Base-by-base conservation (phyloP, 768 basidiomycete genomes). In the Kwoniella heveanensis region DNA sequence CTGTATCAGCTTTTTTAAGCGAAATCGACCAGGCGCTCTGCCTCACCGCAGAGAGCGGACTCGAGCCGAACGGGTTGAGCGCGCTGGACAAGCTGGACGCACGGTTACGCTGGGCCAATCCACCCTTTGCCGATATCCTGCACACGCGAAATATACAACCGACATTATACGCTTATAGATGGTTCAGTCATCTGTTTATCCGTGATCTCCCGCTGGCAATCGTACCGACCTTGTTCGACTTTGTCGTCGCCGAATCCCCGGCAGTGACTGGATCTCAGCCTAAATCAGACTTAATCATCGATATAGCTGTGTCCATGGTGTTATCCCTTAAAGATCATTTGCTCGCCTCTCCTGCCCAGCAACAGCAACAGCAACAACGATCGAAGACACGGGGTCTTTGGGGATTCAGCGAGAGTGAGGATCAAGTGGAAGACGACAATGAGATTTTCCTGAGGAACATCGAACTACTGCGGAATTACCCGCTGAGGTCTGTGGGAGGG, bases 241-340 rank as follows among this genome's bases (percentile, higher is more conserved):
- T 70, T 17, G 39, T 80, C 9, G 56, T 80, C 21, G 64, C 78
- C 1, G 73, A 77, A 30, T 53, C 59, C 0, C 56, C 62, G 3
- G 50, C 65, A 0, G 65, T 65, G 19, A 47, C 61, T 0, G 54
- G 47, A 2, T n/a, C 44, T 17, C 57, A 58, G 4, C 70, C 71
- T 27, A 76, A 76, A 65, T 39, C 69, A n/a, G 77, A 78, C 30
- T 37, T 72, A 19, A 26, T 76, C 1, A 50, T 77, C 21, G 77
- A 78, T 54, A 55, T 78, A 21, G 69, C 68, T 47, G 72, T 72
- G 15, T 72, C 77, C 8, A 72, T 79, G 69, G 44, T 80, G 0
- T 52, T 80, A 12, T 67, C 75, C 29, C 48, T 68, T 26, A 71
- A 71, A 27, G 65, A 72, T 36, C 60, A 48, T 7, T 53, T 77